Base-by-base conservation (phyloP, 805 yeast genomes). In the Starmerella sp. region DNA sequence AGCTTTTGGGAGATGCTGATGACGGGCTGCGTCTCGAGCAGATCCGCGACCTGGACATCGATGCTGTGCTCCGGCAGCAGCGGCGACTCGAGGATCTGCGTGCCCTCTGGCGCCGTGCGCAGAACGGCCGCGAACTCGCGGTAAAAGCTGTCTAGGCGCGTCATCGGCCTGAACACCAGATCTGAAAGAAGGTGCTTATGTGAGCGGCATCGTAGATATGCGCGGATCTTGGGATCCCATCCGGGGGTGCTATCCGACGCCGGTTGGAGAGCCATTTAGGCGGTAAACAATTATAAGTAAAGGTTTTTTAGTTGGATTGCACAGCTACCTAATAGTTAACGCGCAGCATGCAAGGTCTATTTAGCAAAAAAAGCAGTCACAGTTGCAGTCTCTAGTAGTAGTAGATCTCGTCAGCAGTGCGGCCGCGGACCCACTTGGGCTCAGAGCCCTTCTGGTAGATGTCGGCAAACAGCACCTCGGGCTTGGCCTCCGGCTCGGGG, bases 331-430 rank as follows among this genome's bases (percentile, higher is more conserved):
- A 15, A 17, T 39, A 17, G 15, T 8, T 17, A 39, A 39, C 13
- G 43, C n/a, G 43, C n/a, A 39, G 43, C n/a, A 39, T 39, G 43
- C 43, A 42, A 42, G 15, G 45, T 42, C 45, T 42, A 42, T 42
- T 42, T 28, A 29, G 32, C 31, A 28, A 42, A 42, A 42, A 28
- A 39, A 15, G 43, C 43, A 17, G 7, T 15, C 43, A 15, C 22
- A 15, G 22, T 22, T 4, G 43, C 41, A 37, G 41, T 37, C 14
- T 53, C 48, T 51, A 52, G 84, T 52, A 86, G 72, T 81, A 80
- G 95, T 95, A 91, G 67, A 95, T 83, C 76, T 91, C 98, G 66
- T 87, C 95, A 63, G 95, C 84, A 67, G 90, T 83, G 79, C 98
- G 86, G 61, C 98, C 98, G 79, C 98, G 87, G 73, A 90, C 80